Conservation (phyloP, 129 eudicot species). For the Lonicera japonica region DNA sequence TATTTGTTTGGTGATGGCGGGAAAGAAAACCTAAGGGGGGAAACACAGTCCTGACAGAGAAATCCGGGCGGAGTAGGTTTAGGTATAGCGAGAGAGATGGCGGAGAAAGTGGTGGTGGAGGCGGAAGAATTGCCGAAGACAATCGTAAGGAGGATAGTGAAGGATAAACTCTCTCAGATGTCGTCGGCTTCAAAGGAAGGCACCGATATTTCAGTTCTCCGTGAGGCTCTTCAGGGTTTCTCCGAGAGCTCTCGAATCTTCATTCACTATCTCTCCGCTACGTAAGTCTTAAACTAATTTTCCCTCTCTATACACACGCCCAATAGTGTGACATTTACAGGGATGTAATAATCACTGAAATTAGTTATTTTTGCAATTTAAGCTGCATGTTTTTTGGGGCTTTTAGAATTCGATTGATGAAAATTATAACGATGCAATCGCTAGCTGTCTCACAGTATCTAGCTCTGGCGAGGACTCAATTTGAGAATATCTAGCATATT, state of each 20-base stretch:
- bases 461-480: too few species aligned
- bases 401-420: too few species aligned
- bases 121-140: constrained; percentile 84
- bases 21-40: constrained; percentile 1
- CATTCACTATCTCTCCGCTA: constrained; percentile 90
- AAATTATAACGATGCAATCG: too few species aligned
- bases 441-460: too few species aligned
- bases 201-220: constrained; percentile 55
- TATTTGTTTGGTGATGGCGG: too few species aligned
- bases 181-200: constrained; percentile 45
- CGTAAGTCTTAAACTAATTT: constrained; percentile 33
- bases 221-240: constrained; percentile 75
- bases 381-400: too few species aligned
- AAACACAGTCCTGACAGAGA: neutral
- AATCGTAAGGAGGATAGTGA: constrained; percentile 74
- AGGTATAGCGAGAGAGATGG: constrained; percentile 13
- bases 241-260: constrained; percentile 80
- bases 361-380: too few species aligned
- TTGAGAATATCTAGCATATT: too few species aligned
- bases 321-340: too few species aligned
- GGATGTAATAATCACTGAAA: too few species aligned
- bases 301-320: neutral
- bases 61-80: neutral
- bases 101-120: constrained; percentile 42
- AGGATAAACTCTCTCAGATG: constrained; percentile 74